Evolutionary conservation across 805 yeast species (phyloP).

Genomic region (Cyberlindnera maclurae): DNA sequence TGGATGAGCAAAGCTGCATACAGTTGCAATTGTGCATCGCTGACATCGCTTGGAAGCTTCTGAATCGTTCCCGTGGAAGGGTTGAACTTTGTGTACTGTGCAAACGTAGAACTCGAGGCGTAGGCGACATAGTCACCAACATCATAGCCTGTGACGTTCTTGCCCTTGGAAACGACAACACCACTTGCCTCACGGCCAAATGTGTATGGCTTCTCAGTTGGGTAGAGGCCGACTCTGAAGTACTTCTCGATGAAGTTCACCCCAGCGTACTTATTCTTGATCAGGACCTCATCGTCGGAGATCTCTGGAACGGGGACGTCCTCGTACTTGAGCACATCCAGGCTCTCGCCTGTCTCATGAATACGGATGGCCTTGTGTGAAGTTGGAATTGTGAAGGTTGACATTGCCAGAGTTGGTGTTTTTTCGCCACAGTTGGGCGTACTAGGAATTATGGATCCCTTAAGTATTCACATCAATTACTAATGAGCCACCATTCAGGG

Average conservation of each 20-base stretch:
- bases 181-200: slow-evolving; percentile 77
- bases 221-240: slow-evolving; percentile 75
- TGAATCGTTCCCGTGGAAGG: slow-evolving; percentile 28
- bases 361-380: slow-evolving; percentile 51
- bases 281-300: slow-evolving; percentile 48
- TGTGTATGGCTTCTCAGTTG: slow-evolving; percentile 49
- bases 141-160: slow-evolving; percentile 41
- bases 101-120: slow-evolving; percentile 47
- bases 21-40: slow-evolving; percentile 43
- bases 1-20: slow-evolving; percentile 62
- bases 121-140: slow-evolving; percentile 73
- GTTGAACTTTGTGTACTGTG: slow-evolving; percentile 57
- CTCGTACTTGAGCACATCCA: slow-evolving; percentile 43
- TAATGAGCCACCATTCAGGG: too few relatives aligned
- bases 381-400: slow-evolving; percentile 35
- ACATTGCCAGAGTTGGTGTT: slow-evolving; percentile 9
- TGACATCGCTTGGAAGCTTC: slow-evolving; percentile 41
- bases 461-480: too few relatives aligned
- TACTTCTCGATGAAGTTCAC: slow-evolving; percentile 78
- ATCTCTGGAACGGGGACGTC: slow-evolving; percentile 53
- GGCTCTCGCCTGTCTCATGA: slow-evolving; percentile 38
- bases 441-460: too few relatives aligned
- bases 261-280: slow-evolving; percentile 74
- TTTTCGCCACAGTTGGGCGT: too few relatives aligned
- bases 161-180: slow-evolving; percentile 57